Base-by-base conservation (phyloP, 1,284 basidiomycete genomes). In the Inonotus hispidus region DNA sequence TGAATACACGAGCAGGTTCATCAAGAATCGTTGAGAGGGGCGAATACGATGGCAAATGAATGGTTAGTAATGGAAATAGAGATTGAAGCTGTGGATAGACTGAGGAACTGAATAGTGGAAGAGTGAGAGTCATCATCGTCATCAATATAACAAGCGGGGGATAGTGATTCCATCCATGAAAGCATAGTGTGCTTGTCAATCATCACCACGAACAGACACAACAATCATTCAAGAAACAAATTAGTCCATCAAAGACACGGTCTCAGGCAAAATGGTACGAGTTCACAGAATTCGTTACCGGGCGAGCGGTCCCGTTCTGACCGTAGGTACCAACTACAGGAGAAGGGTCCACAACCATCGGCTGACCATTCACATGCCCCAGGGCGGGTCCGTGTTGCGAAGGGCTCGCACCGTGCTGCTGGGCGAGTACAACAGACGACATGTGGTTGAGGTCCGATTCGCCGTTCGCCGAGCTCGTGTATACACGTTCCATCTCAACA, bases 401-500 rank as follows among this genome's bases (percentile, higher is more conserved):
- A n/a, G 27, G 14, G 16, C 10, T 11, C 6, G 45, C 19, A 19
- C 56, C 27, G 16, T 58, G 56, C 32, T 49, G 56, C 10, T 46
- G 41, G 19, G 45, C 11, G 16, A 47, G 46, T 16, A 60, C 62
- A 23, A 60, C 62, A 16, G 58, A 60, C 53, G 58, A 29, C 62
- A 63, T 63, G 37, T 60, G 58, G 13, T 49, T 60, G 21, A 63
- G 52, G 37, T 63, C 62, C 38, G 58, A 56, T 29, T 63, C 62
- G 35, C 62, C 62, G 66, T 21, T 64, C 46, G 32, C 68, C 3
- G 82, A 79, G 50, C 74, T 72, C 19, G 74, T 72, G 68, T 82
- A 90, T 14, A 80, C 70, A 23, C 80, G 79, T 59, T 75, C 77
- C 71, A 91, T 88, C 66, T 89, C 83, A 39, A 79, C 77, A 1